These are phyloP conservation scores for Tremellales sp. DNA, from an alignment of 1,284 basidiomycete genomes.

Conservation along the genomic window DNA sequence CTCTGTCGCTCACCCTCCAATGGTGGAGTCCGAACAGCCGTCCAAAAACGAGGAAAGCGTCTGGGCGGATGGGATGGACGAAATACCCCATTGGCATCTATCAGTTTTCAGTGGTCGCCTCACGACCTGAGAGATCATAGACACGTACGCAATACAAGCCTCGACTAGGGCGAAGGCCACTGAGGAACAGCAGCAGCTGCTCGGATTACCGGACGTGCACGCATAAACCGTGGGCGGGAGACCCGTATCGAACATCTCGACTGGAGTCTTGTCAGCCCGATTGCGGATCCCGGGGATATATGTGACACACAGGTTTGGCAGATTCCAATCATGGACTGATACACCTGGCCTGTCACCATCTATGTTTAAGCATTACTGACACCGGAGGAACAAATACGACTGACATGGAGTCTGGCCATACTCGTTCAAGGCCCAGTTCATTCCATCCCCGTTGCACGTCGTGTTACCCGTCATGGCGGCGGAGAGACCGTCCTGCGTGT, in stretches of 20 bases:
- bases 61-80: background rate
- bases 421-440: constrained; percentile 4
- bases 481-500: no score
- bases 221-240: constrained; percentile 7
- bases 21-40: background rate
- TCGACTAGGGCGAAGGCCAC: constrained; percentile 7
- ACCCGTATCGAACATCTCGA: constrained; percentile 7
- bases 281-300: background rate
- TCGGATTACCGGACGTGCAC: constrained; percentile 7
- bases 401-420: constrained; percentile 6
- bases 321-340: constrained; percentile 4
- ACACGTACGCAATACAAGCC: constrained; percentile 8
- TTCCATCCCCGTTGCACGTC: constrained; percentile 3
- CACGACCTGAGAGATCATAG: background rate
- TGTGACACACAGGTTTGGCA: constrained; percentile 6
- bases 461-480: constrained; percentile 8
- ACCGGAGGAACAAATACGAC: background rate
- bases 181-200: constrained; percentile 9
- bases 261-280: background rate
- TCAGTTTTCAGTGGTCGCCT: background rate
- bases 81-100: constrained; percentile 1
- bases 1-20: background rate
- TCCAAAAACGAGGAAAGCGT: background rate
- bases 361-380: background rate
- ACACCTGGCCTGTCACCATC: constrained; percentile 3